Evolutionary conservation across 2,329 filamentous ascomycete species (phyloP).

Genomic region (Xylaria sp.): DNA sequence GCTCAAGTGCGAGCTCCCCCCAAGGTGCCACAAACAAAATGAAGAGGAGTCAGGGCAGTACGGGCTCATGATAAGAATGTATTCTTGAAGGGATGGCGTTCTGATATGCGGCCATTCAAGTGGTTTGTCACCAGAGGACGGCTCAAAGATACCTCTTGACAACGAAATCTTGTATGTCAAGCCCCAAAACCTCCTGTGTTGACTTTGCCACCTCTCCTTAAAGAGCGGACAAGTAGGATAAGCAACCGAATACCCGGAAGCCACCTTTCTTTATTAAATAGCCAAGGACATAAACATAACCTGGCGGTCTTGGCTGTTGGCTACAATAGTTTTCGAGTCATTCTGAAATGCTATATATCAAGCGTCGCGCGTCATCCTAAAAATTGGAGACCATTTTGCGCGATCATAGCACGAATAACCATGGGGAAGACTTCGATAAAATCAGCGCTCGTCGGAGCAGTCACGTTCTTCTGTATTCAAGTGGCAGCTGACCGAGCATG

Average conservation of each 20-base stretch:
- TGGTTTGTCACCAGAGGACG: not conserved
- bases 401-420: not conserved
- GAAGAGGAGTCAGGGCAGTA: not conserved
- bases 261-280: conserved; percentile 4
- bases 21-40: not conserved
- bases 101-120: not conserved
- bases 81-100: not conserved
- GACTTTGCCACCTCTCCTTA: not conserved
- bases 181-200: not conserved
- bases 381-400: too few species aligned
- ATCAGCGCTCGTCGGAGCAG: conserved; percentile 14
- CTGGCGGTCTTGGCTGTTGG: not conserved
- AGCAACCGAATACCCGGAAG: conserved; percentile 18
- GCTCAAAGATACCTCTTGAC: not conserved
- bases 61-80: not conserved
- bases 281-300: not conserved
- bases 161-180: not conserved
- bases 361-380: not conserved
- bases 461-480: not conserved
- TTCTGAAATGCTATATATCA: conserved; percentile 3
- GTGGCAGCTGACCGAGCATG: conserved; percentile 37
- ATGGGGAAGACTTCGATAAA: conserved; percentile 14
- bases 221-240: not conserved
- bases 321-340: not conserved
- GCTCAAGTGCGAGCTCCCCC: not conserved